Percentiles rank a stretch among this genome's conserved stretches.
Evolutionary conservation across 441 rosid species (phyloP).

Genomic region (Pelargonium citronellum): DNA sequence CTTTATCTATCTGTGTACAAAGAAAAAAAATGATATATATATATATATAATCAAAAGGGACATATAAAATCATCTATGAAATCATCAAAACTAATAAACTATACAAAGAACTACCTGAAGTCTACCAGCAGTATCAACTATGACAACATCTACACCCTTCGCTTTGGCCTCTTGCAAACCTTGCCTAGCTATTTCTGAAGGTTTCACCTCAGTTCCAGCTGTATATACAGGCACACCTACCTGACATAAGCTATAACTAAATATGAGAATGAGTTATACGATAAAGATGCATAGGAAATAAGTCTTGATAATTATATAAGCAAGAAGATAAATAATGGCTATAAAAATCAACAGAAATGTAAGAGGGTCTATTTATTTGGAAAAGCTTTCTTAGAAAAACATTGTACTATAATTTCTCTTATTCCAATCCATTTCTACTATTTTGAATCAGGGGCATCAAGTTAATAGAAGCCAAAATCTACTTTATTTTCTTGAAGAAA

Average conservation of each 20-base stretch:
- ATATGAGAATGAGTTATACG: constrained; percentile 23
- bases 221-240: constrained; percentile 84
- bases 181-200: constrained; percentile 82
- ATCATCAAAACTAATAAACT: constrained; percentile 8
- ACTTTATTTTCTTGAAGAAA: neutral
- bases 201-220: constrained; percentile 81
- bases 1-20: constrained; percentile 74
- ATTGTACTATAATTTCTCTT: neutral
- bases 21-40: constrained; percentile 14
- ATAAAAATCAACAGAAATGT: no score
- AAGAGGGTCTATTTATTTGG: no score
- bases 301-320: no score
- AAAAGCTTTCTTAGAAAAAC: no score
- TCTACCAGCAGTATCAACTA: constrained; percentile 96
- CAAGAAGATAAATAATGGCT: no score
- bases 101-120: constrained; percentile 61
- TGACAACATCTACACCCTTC: constrained; percentile 76
- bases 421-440: neutral
- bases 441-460: constrained; percentile 2
- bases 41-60: constrained; percentile 11
- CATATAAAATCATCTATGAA: constrained; percentile 6
- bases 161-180: constrained; percentile 81
- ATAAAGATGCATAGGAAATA: neutral
- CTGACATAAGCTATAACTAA: constrained; percentile 47
- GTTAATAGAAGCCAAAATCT: neutral